Evolutionary conservation across 768 basidiomycete species (phyloP).

Genomic region (Kwoniella dejecticola): DNA sequence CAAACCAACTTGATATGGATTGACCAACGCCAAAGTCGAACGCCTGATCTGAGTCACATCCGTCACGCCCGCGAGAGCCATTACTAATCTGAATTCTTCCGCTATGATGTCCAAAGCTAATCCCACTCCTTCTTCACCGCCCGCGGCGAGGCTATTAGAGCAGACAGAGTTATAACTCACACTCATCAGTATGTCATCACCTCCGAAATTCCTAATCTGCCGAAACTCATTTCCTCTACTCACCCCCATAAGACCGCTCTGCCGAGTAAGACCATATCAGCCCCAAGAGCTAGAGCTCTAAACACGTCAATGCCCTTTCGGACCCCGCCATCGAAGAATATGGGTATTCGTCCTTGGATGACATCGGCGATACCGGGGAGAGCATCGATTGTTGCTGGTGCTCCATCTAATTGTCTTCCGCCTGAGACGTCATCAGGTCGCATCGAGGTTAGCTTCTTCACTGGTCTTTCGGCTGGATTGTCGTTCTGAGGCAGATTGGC

Average conservation of each 20-base stretch:
- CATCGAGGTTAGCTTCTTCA: background rate
- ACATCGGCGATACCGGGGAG: constrained; percentile 66
- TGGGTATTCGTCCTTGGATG: constrained; percentile 16
- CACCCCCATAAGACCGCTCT: constrained; percentile 65
- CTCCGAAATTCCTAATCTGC: too few species aligned
- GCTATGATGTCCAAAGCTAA: constrained; percentile 62
- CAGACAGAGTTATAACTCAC: too few species aligned
- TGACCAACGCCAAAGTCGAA: constrained; percentile 5
- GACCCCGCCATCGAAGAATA: constrained; percentile 69
- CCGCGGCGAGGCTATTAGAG: constrained; percentile 62
- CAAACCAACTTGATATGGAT: constrained; percentile 1
- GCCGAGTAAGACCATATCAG: constrained; percentile 73
- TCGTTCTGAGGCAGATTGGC: too few species aligned
- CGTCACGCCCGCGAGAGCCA: constrained; percentile 10
- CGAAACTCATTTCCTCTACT: too few species aligned
- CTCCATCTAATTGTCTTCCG: constrained; percentile 70
- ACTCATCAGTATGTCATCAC: too few species aligned
- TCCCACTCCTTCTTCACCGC: constrained; percentile 72
- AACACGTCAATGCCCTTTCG: constrained; percentile 73
- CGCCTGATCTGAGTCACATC: constrained; percentile 3
- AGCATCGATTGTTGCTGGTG: constrained; percentile 71
- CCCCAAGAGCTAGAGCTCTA: constrained; percentile 79
- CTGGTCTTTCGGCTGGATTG: too few species aligned
- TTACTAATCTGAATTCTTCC: constrained; percentile 12
- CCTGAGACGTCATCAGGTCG: constrained; percentile 49